Evolutionary conservation across 306 rosid genomes (phyloP).

Genomic region (Ziziphus jujuba): DNA sequence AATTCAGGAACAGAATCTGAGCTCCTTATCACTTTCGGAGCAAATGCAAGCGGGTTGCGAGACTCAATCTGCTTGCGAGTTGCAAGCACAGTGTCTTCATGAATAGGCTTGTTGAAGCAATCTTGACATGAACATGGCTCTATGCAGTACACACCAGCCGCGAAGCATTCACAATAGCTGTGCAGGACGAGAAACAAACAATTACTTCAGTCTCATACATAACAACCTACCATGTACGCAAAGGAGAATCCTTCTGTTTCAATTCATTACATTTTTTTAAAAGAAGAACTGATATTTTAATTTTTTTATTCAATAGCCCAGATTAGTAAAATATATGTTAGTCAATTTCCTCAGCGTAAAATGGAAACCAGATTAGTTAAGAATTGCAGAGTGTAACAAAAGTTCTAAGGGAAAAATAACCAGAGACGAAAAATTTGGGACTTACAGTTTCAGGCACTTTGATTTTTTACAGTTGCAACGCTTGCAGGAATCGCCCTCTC

Average conservation of each 20-base stretch:
- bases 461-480: conserved; percentile 94
- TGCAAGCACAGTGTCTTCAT: conserved; percentile 73
- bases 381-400: neutral
- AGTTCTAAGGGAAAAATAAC: conserved; percentile 5
- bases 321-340: too few relatives aligned
- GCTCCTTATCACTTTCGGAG: conserved; percentile 81
- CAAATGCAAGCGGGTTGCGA: conserved; percentile 93
- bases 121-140: conserved; percentile 84
- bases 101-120: conserved; percentile 81
- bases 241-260: neutral
- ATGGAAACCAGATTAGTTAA: too few relatives aligned
- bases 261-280: too few relatives aligned
- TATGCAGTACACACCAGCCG: conserved; percentile 87
- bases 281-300: too few relatives aligned
- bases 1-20: conserved; percentile 58
- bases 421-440: conserved; percentile 17
- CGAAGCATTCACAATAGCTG: conserved; percentile 95
- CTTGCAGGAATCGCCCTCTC: conserved; percentile 69
- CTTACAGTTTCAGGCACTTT: conserved; percentile 93
- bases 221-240: neutral
- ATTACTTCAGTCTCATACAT: neutral
- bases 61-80: conserved; percentile 85
- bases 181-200: conserved; percentile 21
- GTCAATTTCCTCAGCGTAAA: too few relatives aligned
- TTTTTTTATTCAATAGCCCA: too few relatives aligned